phyloP scores from a whole-genome alignment of 2,329 filamentous ascomycete species.

The Claviceps cyperi region DNA sequence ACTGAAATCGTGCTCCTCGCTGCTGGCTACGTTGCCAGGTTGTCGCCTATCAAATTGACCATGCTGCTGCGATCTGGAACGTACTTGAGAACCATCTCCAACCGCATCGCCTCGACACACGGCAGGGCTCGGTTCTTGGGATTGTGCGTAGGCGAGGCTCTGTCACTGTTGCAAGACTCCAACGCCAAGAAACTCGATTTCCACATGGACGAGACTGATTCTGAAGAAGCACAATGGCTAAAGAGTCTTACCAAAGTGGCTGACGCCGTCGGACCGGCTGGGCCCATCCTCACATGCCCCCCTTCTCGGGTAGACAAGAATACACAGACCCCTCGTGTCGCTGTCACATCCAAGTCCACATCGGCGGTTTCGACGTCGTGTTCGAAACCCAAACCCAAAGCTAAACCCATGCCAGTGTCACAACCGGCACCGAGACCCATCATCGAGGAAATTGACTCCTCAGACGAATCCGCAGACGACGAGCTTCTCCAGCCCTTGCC shows the following conservation, averaged over 20 bases:
- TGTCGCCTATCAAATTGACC: slow-evolving; percentile 49
- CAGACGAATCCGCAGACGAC: slow-evolving; percentile 50
- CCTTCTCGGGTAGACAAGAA: not conserved
- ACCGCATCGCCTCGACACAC: slow-evolving; percentile 67
- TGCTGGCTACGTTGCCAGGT: slow-evolving; percentile 60
- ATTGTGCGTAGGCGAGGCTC: slow-evolving; percentile 69
- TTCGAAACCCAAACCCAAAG: not conserved
- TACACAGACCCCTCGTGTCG: not conserved
- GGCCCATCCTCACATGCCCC: slow-evolving; percentile 27
- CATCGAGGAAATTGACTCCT: slow-evolving; percentile 51
- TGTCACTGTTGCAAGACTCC: slow-evolving; percentile 50
- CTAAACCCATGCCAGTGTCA: slow-evolving; percentile 9
- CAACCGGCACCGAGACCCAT: slow-evolving; percentile 28
- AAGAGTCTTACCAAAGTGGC: slow-evolving; percentile 46
- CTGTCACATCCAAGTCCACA: not conserved
- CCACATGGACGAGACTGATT: slow-evolving; percentile 63
- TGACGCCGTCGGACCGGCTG: slow-evolving; percentile 48
- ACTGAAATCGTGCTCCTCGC: slow-evolving; percentile 65
- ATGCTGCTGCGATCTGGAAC: slow-evolving; percentile 55
- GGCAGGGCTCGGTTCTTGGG: slow-evolving; percentile 66
- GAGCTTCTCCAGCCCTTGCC: slow-evolving; percentile 32
- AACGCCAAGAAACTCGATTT: slow-evolving; percentile 66
- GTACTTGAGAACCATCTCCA: slow-evolving; percentile 71
- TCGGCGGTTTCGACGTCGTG: too few species aligned
- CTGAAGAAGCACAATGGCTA: slow-evolving; percentile 61